Base-by-base conservation (phyloP, 352 stramenopile species). In the Phytopythium sindhum region DNA sequence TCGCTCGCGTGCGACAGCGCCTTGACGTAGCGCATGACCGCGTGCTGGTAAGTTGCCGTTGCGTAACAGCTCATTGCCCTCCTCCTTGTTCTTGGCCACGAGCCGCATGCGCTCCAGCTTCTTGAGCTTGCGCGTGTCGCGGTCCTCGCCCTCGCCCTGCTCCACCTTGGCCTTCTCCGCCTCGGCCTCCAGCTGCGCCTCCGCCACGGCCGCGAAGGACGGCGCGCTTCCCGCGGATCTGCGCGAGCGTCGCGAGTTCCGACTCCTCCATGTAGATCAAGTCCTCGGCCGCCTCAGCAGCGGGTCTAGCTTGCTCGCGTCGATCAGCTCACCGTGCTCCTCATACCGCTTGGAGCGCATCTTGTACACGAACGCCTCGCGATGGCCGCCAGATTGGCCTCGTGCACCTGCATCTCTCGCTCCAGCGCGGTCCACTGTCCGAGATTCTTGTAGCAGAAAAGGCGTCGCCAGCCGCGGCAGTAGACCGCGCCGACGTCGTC, bases 41-140 rank as follows among this genome's bases (percentile, higher is more conserved):
- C 94, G 48, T 89, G 79, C 62, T 91, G 82, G 75, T 86, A 78
- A n/a, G 73, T 98, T 98, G 58, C 93, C 90, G 57, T 89, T 91
- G 61, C 90, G 87, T 73, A 98, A 98, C 2, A 98, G 84, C 64
- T 97, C 91, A 48, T 91, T 98, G 63, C 93, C 94, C 66, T 98
- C 94, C 41, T 98, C 93, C 80, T 98, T 98, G 75, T 98, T 98
- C 70, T 97, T 97, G 29, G 81, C 71, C 35, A 98, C 89, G 63
- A 98, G 88, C n/a, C 91, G 80, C 90, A 98, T 98, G 48, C 93
- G 89, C 54, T 97, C 91, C 15, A 84, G 83, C 64, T 97, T 98
- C 63, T 93, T 96, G 5, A 98, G 88, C 70, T 97, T 97, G 48
- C 92, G 86, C 17, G 79, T 91, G 67, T 98, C 93, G 72, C 97